phyloP scores from a whole-genome alignment of 1,284 basidiomycete species.

The Ustilago sp. region DNA sequence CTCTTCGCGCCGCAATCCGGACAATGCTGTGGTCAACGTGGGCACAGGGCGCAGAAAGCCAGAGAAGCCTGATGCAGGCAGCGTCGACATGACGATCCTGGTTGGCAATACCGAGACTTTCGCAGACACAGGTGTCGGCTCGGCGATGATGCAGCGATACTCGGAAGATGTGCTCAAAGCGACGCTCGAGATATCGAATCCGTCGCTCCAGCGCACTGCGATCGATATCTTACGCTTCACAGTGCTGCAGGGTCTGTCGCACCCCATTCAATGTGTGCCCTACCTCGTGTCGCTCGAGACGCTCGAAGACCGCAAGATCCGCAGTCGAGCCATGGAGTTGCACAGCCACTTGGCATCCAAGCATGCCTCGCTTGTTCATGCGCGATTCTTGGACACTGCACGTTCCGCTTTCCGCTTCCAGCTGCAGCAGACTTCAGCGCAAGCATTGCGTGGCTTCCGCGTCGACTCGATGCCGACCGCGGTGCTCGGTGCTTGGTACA shows the following conservation, averaged over 20 bases:
- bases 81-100: conserved; percentile 79
- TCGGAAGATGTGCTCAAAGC: conserved; percentile 83
- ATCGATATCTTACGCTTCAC: conserved; percentile 92
- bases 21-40: conserved; percentile 36
- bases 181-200: conserved; percentile 72
- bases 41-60: conserved; percentile 40
- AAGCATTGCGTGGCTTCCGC: conserved; percentile 35
- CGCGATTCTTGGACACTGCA: conserved; percentile 83
- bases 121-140: conserved; percentile 96
- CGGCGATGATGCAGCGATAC: conserved; percentile 92
- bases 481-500: conserved; percentile 85
- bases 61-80: conserved; percentile 75
- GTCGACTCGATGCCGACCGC: conserved; percentile 27
- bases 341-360: conserved; percentile 87
- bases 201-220: conserved; percentile 81
- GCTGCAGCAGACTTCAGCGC: conserved; percentile 35
- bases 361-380: conserved; percentile 88
- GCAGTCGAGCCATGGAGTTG: conserved; percentile 81
- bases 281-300: conserved; percentile 94
- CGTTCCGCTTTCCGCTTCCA: conserved; percentile 86
- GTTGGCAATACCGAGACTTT: conserved; percentile 94
- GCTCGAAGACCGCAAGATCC: conserved; percentile 76
- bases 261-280: conserved; percentile 92
- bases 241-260: conserved; percentile 92
- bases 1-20: conserved; percentile 37